Percentiles rank a stretch among this genome's conserved stretches.
phyloP scores from a whole-genome alignment of 2,329 filamentous ascomycete genomes.

The Volutella citrinella region DNA sequence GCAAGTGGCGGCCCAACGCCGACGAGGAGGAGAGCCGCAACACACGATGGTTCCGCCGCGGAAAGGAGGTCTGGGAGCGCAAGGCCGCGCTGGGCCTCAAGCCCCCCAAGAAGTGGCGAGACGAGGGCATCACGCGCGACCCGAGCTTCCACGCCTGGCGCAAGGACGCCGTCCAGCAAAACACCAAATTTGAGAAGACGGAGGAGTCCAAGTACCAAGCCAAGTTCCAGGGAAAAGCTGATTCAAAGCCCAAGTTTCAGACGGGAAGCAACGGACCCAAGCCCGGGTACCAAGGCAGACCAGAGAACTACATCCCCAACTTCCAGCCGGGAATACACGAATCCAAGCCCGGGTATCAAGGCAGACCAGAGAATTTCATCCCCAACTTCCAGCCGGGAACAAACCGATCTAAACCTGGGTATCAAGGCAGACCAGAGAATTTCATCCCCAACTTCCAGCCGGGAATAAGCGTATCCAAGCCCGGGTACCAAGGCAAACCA shows the following conservation, averaged over 20 bases:
- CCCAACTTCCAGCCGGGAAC: no score
- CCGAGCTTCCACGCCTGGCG: slow-evolving; percentile 39
- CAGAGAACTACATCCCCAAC: no score
- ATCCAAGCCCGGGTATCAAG: no score
- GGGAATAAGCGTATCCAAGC: no score
- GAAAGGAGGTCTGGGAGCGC: slow-evolving; percentile 56
- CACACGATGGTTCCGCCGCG: slow-evolving; percentile 59
- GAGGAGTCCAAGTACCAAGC: slow-evolving; percentile 20
- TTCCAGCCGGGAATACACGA: no score
- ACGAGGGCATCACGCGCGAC: slow-evolving; percentile 48
- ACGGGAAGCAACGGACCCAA: slow-evolving; percentile 7
- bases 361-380: no score
- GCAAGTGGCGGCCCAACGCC: slow-evolving; percentile 66
- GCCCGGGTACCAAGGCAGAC: no score
- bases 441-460: no score
- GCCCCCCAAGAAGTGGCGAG: slow-evolving; percentile 59
- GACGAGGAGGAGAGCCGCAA: slow-evolving; percentile 58
- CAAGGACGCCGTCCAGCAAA: slow-evolving; percentile 22
- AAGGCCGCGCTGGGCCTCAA: slow-evolving; percentile 60
- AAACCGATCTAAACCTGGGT: no score
- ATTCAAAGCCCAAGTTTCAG: background rate
- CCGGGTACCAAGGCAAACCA: no score
- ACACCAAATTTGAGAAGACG: slow-evolving; percentile 29
- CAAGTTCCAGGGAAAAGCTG: background rate
- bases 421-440: no score